phyloP scores from a whole-genome alignment of 129 eudicot species.

The Artemisia tridentata region DNA sequence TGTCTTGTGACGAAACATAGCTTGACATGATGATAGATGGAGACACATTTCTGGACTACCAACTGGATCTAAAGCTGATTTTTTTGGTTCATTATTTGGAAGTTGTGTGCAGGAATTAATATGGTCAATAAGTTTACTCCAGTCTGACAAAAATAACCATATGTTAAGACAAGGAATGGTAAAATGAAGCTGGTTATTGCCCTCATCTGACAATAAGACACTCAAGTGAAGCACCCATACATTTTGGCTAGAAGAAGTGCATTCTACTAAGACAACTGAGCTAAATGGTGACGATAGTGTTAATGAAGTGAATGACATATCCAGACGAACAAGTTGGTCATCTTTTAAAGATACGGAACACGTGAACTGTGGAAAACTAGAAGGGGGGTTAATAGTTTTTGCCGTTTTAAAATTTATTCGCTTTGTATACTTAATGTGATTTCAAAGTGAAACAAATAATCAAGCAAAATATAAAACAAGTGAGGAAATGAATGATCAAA shows the following conservation, averaged over 20 bases:
- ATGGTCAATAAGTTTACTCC: conserved; percentile 58
- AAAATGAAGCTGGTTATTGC: conserved; percentile 40
- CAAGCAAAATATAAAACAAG: too few species aligned
- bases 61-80: conserved; percentile 17
- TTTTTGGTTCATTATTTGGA: conserved; percentile 28
- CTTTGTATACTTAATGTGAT: too few species aligned
- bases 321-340: conserved; percentile 35
- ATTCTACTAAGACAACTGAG: conserved; percentile 56
- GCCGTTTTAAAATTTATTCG: too few species aligned
- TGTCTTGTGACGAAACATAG: conserved; percentile 29
- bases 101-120: conserved; percentile 18
- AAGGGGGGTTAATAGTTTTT: too few species aligned
- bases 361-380: too few species aligned
- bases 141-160: conserved; percentile 68
- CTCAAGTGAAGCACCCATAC: conserved; percentile 45
- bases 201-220: conserved; percentile 32
- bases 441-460: too few species aligned
- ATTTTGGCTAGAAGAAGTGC: conserved; percentile 41
- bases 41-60: conserved; percentile 32
- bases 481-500: too few species aligned
- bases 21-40: conserved; percentile 32
- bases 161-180: conserved; percentile 62
- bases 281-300: conserved; percentile 48
- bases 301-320: conserved; percentile 52
- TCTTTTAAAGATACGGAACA: conserved; percentile 49